These are phyloP conservation scores for Notholithocarpus densiflorus DNA, from an alignment of 306 rosid genomes.

Conservation along the genomic window DNA sequence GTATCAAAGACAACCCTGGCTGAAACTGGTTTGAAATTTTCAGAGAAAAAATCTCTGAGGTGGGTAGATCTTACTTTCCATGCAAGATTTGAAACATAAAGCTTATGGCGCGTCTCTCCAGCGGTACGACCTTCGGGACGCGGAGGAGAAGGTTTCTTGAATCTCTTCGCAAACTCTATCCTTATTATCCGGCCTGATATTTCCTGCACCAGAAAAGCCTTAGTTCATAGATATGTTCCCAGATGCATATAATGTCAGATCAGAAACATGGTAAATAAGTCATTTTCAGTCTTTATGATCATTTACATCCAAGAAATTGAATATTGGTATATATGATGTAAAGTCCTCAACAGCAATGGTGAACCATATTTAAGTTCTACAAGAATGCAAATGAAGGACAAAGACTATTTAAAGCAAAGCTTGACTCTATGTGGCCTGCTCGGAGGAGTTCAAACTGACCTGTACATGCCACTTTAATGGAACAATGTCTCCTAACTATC, in stretches of 20 bases:
- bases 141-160: conserved; percentile 73
- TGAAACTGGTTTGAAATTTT: conserved; percentile 71
- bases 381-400: neutral
- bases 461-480: conserved; percentile 1
- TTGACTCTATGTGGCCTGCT: conserved; percentile 5
- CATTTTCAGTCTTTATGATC: neutral
- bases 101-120: conserved; percentile 54
- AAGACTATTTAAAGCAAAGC: neutral
- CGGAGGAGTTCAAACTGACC: neutral
- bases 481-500: neutral
- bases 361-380: neutral
- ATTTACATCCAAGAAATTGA: neutral
- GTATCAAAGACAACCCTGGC: conserved; percentile 79
- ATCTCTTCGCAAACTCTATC: conserved; percentile 64
- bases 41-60: conserved; percentile 62
- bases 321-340: neutral
- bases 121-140: conserved; percentile 40
- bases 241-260: conserved; percentile 14
- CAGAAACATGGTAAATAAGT: neutral
- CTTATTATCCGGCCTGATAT: conserved; percentile 60
- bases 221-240: conserved; percentile 12
- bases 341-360: neutral
- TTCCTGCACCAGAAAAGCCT: conserved; percentile 49
- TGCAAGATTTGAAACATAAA: conserved; percentile 72
- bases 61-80: conserved; percentile 80